Evolutionary conservation across 805 yeast species (phyloP).

Genomic region (Candida yuanshanica): DNA sequence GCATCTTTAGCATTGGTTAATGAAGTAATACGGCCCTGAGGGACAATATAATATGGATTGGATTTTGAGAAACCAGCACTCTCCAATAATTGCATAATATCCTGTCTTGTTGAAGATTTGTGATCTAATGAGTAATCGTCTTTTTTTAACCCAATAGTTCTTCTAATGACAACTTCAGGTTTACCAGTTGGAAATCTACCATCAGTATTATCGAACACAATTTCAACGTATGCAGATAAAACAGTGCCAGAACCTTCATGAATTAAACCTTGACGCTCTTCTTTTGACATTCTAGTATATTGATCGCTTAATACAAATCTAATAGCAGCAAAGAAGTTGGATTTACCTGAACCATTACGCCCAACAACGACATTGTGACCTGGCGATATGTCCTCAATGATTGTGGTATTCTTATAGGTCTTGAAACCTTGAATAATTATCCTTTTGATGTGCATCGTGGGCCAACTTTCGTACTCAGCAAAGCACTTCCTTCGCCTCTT

Average conservation of each 20-base stretch:
- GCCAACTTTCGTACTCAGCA: background rate
- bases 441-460: constrained; percentile 35
- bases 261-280: constrained; percentile 79
- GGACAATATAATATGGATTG: constrained; percentile 93
- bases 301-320: constrained; percentile 90
- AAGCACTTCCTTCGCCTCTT: background rate
- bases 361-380: constrained; percentile 86
- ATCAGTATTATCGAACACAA: constrained; percentile 77
- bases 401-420: constrained; percentile 81
- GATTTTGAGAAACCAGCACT: constrained; percentile 88
- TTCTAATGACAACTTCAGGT: constrained; percentile 65
- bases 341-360: constrained; percentile 94
- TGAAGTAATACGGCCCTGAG: constrained; percentile 88
- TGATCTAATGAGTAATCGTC: constrained; percentile 87
- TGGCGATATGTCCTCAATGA: constrained; percentile 71
- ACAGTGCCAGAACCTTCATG: constrained; percentile 90
- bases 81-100: constrained; percentile 75
- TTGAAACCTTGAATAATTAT: constrained; percentile 89
- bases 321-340: constrained; percentile 92
- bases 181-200: constrained; percentile 53
- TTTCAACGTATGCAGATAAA: constrained; percentile 89
- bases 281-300: constrained; percentile 74
- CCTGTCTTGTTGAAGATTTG: constrained; percentile 71
- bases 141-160: constrained; percentile 90
- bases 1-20: constrained; percentile 84